These are phyloP conservation scores for Rubia occidens DNA, from an alignment of 305 asterid genomes.

Conservation along the genomic window DNA sequence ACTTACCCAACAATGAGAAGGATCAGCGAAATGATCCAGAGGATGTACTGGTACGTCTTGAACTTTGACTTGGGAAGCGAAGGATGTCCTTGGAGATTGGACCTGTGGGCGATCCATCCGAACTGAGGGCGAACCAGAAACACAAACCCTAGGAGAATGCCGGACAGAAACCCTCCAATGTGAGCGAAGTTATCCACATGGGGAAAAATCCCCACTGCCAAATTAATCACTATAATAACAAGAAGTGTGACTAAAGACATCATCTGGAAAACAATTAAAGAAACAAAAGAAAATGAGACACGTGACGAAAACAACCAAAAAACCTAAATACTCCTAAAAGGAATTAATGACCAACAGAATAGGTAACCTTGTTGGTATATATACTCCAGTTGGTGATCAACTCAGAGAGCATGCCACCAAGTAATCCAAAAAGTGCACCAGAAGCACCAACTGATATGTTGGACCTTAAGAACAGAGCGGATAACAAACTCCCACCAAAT, in stretches of 20 bases:
- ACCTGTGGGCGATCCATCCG: slow-evolving; percentile 41
- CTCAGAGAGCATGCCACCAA: slow-evolving; percentile 50
- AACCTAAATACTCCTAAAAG: background rate
- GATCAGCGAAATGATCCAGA: slow-evolving; percentile 31
- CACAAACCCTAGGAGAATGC: slow-evolving; percentile 42
- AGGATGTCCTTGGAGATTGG: slow-evolving; percentile 23
- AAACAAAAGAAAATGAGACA: background rate
- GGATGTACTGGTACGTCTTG: slow-evolving; percentile 36
- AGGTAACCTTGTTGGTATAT: slow-evolving; percentile 36
- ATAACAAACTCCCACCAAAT: slow-evolving; percentile 43
- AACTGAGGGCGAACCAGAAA: slow-evolving; percentile 44
- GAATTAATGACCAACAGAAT: background rate
- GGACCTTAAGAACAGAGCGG: slow-evolving; percentile 39
- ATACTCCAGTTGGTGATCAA: slow-evolving; percentile 44
- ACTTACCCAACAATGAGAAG: slow-evolving; percentile 42
- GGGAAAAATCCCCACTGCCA: slow-evolving; percentile 43
- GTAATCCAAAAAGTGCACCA: slow-evolving; percentile 46
- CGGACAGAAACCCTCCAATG: slow-evolving; percentile 44
- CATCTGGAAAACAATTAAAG: slow-evolving; percentile 24
- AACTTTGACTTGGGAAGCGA: slow-evolving; percentile 26
- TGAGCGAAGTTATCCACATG: slow-evolving; percentile 51
- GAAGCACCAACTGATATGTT: slow-evolving; percentile 54
- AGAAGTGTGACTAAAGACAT: slow-evolving; percentile 36
- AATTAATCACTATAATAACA: slow-evolving; percentile 34
- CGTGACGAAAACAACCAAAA: background rate